Evolutionary conservation across 176 grass and related monocot species (phyloP), one percentile per base, ranked within the genome.

Genomic region (Areca catechu): DNA sequence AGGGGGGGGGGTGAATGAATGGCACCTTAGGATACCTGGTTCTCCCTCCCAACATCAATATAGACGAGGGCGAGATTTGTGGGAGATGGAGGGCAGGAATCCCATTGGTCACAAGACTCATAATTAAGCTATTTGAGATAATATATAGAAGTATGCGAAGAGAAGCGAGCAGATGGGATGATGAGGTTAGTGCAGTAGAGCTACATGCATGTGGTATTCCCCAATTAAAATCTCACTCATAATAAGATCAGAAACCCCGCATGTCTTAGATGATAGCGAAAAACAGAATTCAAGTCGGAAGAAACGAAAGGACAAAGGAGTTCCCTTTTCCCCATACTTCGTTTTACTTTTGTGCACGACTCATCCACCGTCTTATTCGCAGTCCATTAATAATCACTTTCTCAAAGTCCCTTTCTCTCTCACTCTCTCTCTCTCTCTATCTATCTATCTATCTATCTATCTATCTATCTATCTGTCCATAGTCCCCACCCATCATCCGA

Each of bases 321-420:
- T 4, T 48, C 29, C 37, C 25, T 15, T 67, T 27, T 29, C 17
- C 29, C 43, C 49, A 60, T 4, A 5, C 48, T 57, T 66, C 62
- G 50, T 63, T 59, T 22, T 59, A 20, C 68, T 77, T 76, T 53
- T 24, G 16, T 30, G 64, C 60, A 69, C 64, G 69, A 47, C 65
- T 61, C 64, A 61, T 58, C 54, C 74, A 68, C 29, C 50, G 20
- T 66, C 61, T 77, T 69, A 67, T 56, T 77, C 65, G 69, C 74
- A 62, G 58, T 25, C 74, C 49, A 65, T 69, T 77, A 69, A 62
- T 70, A 77, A 62, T 69, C 60, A 48, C 62, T 65, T 76, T 60
- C 64, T 53, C 34, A 14, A 18, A 50, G 29, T 50, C 58, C 63
- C 48, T 49, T 19, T 62, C 69, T 62, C 70, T 24, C 22, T 58